Evolutionary conservation across 208 protist species (phyloP), one percentile per base, ranked within the genome.

Genomic region (Acanthamoeba healyi): DNA sequence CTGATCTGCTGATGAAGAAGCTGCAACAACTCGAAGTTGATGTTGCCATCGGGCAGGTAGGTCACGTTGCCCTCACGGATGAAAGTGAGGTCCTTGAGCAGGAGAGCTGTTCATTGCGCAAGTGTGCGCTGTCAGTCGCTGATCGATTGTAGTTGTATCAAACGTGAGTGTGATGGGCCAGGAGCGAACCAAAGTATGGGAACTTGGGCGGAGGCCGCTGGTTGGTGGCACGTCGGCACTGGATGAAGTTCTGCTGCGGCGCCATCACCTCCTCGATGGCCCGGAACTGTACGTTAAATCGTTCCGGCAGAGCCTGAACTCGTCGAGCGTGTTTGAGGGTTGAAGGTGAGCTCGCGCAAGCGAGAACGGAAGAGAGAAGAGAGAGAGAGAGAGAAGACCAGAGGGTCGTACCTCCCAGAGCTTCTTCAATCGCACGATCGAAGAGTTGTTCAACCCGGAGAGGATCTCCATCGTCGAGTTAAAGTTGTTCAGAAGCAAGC

Each of bases 381-480:
- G 26, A 17, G 34, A 5, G 1, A 72, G 6, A 17, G 19, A 40
- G 63, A 61, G 24, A 61, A 61, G 3, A 79, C 10, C 34, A 19
- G 19, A 54, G 36, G 34, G 5, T 0, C 22, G 40, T 88, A 58
- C 51, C 79, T 88, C 51, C 79, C 79, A 88, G 1, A 88, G 36
- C 44, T 40, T 34, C 51, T 88, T 88, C 26, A 88, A 44, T 1
- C 79, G 44, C 15, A 65, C 49, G 32, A 88, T 63, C 15, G 79
- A 88, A 36, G 49, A 88, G 24, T 88, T 54, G 79, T 88, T 88
- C 44, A 88, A 42, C 29, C 79, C 79, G 26, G 49, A 65, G 15
- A 88, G 46, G 51, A 88, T 88, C n/a, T 88, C 79, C 79, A 88
- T 88, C 17, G 51, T 54, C 29, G 79, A 88, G 51, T 88, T 88